Percentiles rank a stretch among this genome's conserved stretches.
Evolutionary conservation across 805 yeast species (phyloP).

Genomic region (Myxozyma neotropica): DNA sequence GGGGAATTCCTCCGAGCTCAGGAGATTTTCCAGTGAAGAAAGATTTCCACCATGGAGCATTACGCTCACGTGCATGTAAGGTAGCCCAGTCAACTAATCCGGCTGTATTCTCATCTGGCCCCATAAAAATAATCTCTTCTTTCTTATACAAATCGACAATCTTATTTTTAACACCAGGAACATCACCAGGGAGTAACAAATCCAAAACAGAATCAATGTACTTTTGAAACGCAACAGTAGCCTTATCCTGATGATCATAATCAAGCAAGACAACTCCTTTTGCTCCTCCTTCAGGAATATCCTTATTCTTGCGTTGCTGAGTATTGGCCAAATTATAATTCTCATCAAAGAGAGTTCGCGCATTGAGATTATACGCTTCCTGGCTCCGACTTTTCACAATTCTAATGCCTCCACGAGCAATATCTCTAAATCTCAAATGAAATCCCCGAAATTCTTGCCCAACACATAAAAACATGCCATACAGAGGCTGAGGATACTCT

Average conservation of each 20-base stretch:
- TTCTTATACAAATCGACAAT: constrained; percentile 82
- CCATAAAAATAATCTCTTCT: constrained; percentile 91
- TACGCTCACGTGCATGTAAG: constrained; percentile 83
- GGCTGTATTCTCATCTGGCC: constrained; percentile 99
- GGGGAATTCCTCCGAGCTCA: constrained; percentile 93
- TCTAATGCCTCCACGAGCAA: constrained; percentile 97
- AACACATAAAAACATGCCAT: constrained; percentile 91
- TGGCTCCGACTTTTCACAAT: constrained; percentile 83
- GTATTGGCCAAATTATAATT: constrained; percentile 94
- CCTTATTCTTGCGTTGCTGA: constrained; percentile 96
- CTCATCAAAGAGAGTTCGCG: constrained; percentile 89
- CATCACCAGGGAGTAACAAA: constrained; percentile 66
- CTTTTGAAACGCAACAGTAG: constrained; percentile 84
- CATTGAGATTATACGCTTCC: constrained; percentile 84
- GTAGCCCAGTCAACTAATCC: constrained; percentile 97
- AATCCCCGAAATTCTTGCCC: constrained; percentile 97
- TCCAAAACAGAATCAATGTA: constrained; percentile 91
- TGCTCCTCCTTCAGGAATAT: constrained; percentile 98
- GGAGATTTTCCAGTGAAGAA: constrained; percentile 96
- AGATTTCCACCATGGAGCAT: constrained; percentile 98
- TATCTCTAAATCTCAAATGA: constrained; percentile 95
- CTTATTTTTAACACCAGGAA: constrained; percentile 77
- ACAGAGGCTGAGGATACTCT: constrained; percentile 92
- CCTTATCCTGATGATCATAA: constrained; percentile 71
- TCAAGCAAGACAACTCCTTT: constrained; percentile 89